Percentiles rank a stretch among this genome's conserved stretches.
These are phyloP conservation scores for Hericium erinaceus DNA, from an alignment of 768 basidiomycete genomes.

Conservation along the genomic window DNA sequence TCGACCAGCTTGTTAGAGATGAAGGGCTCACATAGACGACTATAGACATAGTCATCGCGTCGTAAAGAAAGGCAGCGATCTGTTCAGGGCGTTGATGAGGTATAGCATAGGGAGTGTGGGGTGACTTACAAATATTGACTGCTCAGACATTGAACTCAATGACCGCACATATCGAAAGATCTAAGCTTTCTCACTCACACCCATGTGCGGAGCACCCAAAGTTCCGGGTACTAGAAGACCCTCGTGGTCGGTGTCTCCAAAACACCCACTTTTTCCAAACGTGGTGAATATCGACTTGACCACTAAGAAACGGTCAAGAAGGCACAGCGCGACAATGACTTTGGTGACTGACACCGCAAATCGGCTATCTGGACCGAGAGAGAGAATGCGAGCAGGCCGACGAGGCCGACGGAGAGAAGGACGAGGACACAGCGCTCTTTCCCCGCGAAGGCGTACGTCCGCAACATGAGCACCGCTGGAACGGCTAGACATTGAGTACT, in stretches of 20 bases:
- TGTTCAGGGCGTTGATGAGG: not conserved
- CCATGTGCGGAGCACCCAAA: not conserved
- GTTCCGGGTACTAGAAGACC: not conserved
- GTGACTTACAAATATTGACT: not conserved
- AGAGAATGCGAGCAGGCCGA: not conserved
- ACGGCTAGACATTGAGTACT: not conserved
- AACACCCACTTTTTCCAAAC: not conserved
- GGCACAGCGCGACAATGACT: not conserved
- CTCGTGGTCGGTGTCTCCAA: not conserved
- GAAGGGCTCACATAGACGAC: not conserved
- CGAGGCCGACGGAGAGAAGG: not conserved
- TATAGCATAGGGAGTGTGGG: no score
- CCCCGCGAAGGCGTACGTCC: constrained; percentile 10
- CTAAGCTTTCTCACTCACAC: not conserved
- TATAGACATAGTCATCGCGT: not conserved
- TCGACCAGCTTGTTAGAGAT: not conserved
- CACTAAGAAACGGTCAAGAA: not conserved
- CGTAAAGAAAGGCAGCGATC: not conserved
- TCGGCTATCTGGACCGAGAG: constrained; percentile 1
- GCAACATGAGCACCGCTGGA: constrained; percentile 11
- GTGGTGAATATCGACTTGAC: not conserved
- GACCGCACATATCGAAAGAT: not conserved
- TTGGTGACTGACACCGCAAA: not conserved
- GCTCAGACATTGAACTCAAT: not conserved
- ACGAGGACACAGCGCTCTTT: not conserved